Evolutionary conservation across 2,329 filamentous ascomycete species (phyloP).

Genomic region (Talaromyces amestolkiae): DNA sequence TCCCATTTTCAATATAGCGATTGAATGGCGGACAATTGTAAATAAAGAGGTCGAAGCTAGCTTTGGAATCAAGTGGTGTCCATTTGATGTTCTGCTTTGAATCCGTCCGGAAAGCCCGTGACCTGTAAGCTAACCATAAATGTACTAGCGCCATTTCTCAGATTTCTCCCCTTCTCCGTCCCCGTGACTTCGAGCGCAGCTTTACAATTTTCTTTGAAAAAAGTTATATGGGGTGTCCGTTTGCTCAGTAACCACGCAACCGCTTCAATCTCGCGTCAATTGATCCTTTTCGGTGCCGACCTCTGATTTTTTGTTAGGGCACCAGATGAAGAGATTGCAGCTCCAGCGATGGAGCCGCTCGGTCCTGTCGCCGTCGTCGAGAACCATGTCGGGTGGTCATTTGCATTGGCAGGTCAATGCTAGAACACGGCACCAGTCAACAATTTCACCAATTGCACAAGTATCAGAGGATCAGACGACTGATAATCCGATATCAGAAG

Average conservation of each 20-base stretch:
- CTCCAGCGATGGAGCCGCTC: slow-evolving; percentile 53
- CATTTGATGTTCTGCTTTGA: slow-evolving; percentile 17
- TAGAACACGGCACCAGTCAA: slow-evolving; percentile 43
- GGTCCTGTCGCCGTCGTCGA: slow-evolving; percentile 49
- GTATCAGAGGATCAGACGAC: slow-evolving; percentile 28
- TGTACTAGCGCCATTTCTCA: slow-evolving; percentile 28
- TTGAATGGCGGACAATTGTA: slow-evolving; percentile 20
- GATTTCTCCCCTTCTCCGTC: slow-evolving; percentile 31
- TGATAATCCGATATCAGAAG: slow-evolving; percentile 27
- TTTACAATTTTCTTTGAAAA: slow-evolving; percentile 38
- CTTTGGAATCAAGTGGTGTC: slow-evolving; percentile 15
- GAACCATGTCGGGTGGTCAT: slow-evolving; percentile 41
- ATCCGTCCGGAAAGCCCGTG: slow-evolving; percentile 25
- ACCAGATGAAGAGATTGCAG: slow-evolving; percentile 52
- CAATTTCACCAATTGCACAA: slow-evolving; percentile 33
- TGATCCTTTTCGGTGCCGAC: slow-evolving; percentile 23
- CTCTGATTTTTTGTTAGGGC: slow-evolving; percentile 20
- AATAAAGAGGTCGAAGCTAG: background rate
- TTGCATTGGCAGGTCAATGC: slow-evolving; percentile 38
- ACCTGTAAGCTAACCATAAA: slow-evolving; percentile 23
- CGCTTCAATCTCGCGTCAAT: slow-evolving; percentile 22
- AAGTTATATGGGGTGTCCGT: slow-evolving; percentile 20
- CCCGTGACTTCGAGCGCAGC: slow-evolving; percentile 40
- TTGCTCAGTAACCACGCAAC: background rate
- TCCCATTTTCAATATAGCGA: slow-evolving; percentile 53